Conservation (phyloP, 2,329 filamentous ascomycete genomes). For the Penicillium psychrosexuale region DNA sequence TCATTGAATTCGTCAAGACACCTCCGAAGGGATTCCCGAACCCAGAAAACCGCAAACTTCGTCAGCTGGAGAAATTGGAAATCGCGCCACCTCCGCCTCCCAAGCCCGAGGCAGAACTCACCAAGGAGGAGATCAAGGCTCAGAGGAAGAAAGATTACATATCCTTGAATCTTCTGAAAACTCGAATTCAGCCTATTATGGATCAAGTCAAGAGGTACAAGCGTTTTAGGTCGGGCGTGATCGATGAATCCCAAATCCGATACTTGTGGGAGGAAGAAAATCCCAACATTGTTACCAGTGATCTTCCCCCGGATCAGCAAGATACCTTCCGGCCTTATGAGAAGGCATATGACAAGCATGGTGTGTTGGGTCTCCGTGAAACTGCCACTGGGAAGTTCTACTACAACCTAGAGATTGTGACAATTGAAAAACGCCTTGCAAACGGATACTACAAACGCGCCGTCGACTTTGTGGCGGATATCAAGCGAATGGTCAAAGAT, state of each 20-base stretch:
- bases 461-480: constrained; percentile 83
- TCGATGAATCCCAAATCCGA: constrained; percentile 69
- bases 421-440: constrained; percentile 91
- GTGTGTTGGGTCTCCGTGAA: constrained; percentile 71
- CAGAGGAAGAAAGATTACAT: constrained; percentile 80
- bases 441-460: constrained; percentile 95
- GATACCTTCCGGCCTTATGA: constrained; percentile 71
- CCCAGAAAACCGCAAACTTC: constrained; percentile 78
- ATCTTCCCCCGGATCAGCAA: constrained; percentile 56
- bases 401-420: constrained; percentile 90
- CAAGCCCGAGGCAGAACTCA: constrained; percentile 58
- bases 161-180: constrained; percentile 80
- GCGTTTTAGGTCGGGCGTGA: constrained; percentile 77
- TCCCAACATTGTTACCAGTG: constrained; percentile 61
- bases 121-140: constrained; percentile 75
- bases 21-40: constrained; percentile 84
- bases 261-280: constrained; percentile 85
- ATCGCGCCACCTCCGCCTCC: constrained; percentile 70
- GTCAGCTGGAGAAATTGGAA: constrained; percentile 72
- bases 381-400: constrained; percentile 77
- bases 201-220: constrained; percentile 94
- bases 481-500: constrained; percentile 80
- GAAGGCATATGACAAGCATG: constrained; percentile 74
- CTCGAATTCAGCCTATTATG: constrained; percentile 90
- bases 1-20: constrained; percentile 74